Percentiles rank a stretch among this genome's conserved stretches.
These are phyloP conservation scores for Escovopsis sp. DNA, from an alignment of 2,329 filamentous ascomycete genomes.

Conservation along the genomic window DNA sequence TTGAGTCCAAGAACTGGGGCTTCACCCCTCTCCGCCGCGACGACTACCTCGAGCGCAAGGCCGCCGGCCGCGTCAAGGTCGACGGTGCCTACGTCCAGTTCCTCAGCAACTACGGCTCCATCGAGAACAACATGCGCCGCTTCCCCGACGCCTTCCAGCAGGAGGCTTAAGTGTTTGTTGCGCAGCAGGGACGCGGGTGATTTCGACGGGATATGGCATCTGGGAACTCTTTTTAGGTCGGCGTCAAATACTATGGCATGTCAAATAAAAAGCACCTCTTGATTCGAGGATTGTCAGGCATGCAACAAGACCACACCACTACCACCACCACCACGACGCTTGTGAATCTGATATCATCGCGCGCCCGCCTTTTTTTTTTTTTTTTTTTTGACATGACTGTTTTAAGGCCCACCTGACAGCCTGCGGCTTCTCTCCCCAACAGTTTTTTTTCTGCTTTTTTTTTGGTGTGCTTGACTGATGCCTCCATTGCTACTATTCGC, in stretches of 20 bases:
- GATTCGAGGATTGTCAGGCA: conserved; percentile 18
- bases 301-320: conserved; percentile 16
- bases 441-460: too few species aligned
- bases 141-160: conserved; percentile 83
- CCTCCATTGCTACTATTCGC: too few species aligned
- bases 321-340: background rate
- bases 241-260: conserved; percentile 28
- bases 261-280: conserved; percentile 21
- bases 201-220: conserved; percentile 15
- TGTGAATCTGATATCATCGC: conserved; percentile 12
- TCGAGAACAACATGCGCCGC: conserved; percentile 76
- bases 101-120: conserved; percentile 80
- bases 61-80: conserved; percentile 83
- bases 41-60: conserved; percentile 93
- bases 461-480: too few species aligned
- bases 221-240: conserved; percentile 23
- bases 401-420: too few species aligned
- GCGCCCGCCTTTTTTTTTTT: background rate
- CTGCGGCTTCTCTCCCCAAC: too few species aligned
- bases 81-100: conserved; percentile 99
- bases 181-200: too few species aligned
- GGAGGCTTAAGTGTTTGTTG: conserved; percentile 28
- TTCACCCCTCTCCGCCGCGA: conserved; percentile 97
- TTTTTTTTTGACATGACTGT: background rate
- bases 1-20: conserved; percentile 99